Base-by-base conservation (phyloP, 1,284 basidiomycete genomes). In the Phellopilus nigrolimitatus region DNA sequence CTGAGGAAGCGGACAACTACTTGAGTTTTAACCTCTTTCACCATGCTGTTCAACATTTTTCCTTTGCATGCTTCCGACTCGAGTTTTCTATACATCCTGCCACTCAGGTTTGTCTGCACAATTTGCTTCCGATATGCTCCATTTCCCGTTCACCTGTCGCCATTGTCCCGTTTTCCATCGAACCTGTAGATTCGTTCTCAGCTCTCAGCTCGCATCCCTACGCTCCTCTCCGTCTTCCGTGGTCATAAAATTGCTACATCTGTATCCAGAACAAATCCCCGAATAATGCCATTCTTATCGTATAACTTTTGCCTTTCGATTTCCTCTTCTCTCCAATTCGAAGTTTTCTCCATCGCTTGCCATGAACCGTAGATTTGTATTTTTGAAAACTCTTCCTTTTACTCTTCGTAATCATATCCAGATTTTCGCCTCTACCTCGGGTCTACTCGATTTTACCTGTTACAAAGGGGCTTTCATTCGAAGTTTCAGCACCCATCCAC, bases 291-390 rank as follows among this genome's bases (percentile, higher is more conserved):
- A 27, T 25, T 21, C 25, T 38, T 46, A 31, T 42, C 40, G 42
- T 46, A 46, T 38, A 51, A 51, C 27, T n/a, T 45, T 30, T 17
- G n/a, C 17, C 28, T 31, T 36, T 33, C 19, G 10, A 40, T 50
- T 30, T 41, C 17, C 33, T 31, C 34, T 31, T 17, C 15, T 51
- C 25, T 49, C n/a, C 27, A 30, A 3, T 42, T 31, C 19, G 28
- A 34, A 7, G 30, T 34, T 44, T 21, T 30, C 27, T 28, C 25
- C 33, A 15, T 25, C 27, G 22, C 46, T 48, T n/a, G n/a, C n/a
- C 46, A 48, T 39, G 46, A 51, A 51, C 24, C 30, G 40, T 51
- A 51, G 49, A 51, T 42, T 43, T 51, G 49, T 51, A 51, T 51
- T 42, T 15, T 45, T 51, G 49, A 51, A 51, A 21, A 31, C 13